Evolutionary conservation across 202 grass and related monocot species (phyloP), one percentile per base, ranked within the genome.

Genomic region (Zoysia matrella): DNA sequence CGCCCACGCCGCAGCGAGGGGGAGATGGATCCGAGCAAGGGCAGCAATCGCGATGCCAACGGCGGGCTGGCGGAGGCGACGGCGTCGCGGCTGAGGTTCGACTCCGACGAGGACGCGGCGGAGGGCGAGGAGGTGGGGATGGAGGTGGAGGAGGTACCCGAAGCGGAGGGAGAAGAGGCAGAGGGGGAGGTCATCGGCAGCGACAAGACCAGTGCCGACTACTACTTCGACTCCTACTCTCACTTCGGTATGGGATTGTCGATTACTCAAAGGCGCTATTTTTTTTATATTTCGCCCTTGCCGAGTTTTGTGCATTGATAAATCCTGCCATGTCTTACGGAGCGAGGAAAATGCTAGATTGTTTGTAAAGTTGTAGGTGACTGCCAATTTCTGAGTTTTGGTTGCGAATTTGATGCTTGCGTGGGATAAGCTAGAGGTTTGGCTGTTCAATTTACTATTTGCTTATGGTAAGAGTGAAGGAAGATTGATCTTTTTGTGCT

Each of bases 161-260:
- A 47, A 60, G 75, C 67, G n/a, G 79, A 74, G 57, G 77, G 18
- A 53, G 65, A 60, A 11, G 30, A n/a, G 44, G 60, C 44, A 18
- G 42, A 36, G 52, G 76, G 65, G 45, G 74, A 83, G 45, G 73
- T 93, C 2, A 87, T 97, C 52, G 93, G 92, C 54, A 83, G 51
- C 79, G 96, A 95, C 3, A 93, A 95, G 78, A 99, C 92, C 8
- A 99, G 96, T 83, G 92, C 96, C 63, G 96, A 99, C 77, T 95
- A 99, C 83, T 98, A 98, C 85, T 98, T 98, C 70, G 96, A 98
- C 60, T 98, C 96, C 70, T 98, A 99, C 78, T 98, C 96, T 58
- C 96, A 98, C 89, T 98, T 95, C 70, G 95, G 95, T 92, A 87
- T 7, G 74, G 0, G 4, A 7, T 40, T 36, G 30, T 36, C 30